Evolutionary conservation across 2,329 filamentous ascomycete species (phyloP), one percentile per base, ranked within the genome.

Genomic region (Exophiala lecanii-corni): DNA sequence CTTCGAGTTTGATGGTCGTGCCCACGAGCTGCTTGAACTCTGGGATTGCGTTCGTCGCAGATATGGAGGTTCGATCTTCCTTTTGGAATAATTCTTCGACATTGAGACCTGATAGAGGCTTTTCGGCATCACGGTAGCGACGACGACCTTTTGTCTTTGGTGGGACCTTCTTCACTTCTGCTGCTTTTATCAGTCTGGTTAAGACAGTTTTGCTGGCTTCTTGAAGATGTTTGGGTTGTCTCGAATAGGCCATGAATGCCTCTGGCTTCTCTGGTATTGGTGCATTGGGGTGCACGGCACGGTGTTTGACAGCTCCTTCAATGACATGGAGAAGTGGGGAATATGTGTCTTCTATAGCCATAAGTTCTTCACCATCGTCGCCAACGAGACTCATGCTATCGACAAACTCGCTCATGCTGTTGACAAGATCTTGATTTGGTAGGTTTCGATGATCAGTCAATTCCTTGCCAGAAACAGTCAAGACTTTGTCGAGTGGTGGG

Each of bases 331-430:
- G 75, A 3, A 85, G 69, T 3, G 91, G 89, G 17, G 87, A 89
- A 62, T 81, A 97, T 1, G 82, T 82, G 36, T 94, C 87, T 30
- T 94, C 86, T 36, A 91, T 76, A 0, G 81, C 71, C 31, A 85
- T 81, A 47, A 86, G 91, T 58, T 96, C 87, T 1, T 67, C 61
- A 1, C 69, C 73, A 79, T 82, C 86, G 32, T 89, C 77, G 34
- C 92, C 86, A 20, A 50, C 54, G 2, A 98, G 70, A 57, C 96
- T 89, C 91, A 98, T 95, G 5, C 79, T 80, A 61, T 97, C 88
- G 5, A 98, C 88, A 55, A 91, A 97, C 51, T 87, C 80, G 61
- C 82, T 84, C 89, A 98, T 97, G 1, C 88, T 84, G 36, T 82
- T 69, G 41, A 79, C 75, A 17, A 98, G 73, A 21, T 86, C 79